Conservation (phyloP, 169 alveolate genomes). For the Eimeria necatrix region DNA sequence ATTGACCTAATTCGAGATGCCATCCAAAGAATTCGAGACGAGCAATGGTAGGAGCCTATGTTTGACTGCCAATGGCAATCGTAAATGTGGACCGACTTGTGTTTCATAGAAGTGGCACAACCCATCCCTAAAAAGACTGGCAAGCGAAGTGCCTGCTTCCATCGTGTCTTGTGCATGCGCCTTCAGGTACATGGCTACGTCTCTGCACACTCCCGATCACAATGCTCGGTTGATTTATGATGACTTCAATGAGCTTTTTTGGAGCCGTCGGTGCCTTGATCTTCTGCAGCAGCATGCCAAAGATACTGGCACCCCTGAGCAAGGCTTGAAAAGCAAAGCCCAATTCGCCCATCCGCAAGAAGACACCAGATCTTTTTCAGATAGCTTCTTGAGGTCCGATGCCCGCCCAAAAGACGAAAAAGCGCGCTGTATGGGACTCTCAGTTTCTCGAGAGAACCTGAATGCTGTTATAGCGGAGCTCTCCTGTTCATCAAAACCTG, state of each 20-base stretch:
- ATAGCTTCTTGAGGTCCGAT: not conserved
- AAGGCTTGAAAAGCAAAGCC: not conserved
- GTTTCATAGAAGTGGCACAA: too few relatives aligned
- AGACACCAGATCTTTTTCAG: not conserved
- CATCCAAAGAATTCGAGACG: conserved; percentile 78
- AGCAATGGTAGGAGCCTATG: conserved; percentile 64
- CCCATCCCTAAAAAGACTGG: too few relatives aligned
- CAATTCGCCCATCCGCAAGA: not conserved
- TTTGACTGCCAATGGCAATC: too few relatives aligned
- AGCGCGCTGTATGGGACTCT: not conserved
- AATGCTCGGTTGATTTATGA: conserved; percentile 77
- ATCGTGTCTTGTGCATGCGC: not conserved
- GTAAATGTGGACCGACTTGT: too few relatives aligned
- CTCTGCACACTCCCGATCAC: conserved; percentile 80
- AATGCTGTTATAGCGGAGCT: conserved; percentile 58
- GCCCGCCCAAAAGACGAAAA: not conserved
- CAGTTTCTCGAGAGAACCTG: conserved; percentile 67
- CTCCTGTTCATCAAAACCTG: conserved; percentile 63
- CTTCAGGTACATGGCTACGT: conserved; percentile 74
- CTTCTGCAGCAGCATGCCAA: not conserved
- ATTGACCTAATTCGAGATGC: conserved; percentile 77
- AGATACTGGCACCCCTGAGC: not conserved
- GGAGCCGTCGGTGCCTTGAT: conserved; percentile 77
- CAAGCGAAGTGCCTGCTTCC: too few relatives aligned
- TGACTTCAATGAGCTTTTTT: conserved; percentile 79